These are phyloP conservation scores for Lagenidium giganteum DNA, from an alignment of 352 stramenopile genomes.

Conservation along the genomic window DNA sequence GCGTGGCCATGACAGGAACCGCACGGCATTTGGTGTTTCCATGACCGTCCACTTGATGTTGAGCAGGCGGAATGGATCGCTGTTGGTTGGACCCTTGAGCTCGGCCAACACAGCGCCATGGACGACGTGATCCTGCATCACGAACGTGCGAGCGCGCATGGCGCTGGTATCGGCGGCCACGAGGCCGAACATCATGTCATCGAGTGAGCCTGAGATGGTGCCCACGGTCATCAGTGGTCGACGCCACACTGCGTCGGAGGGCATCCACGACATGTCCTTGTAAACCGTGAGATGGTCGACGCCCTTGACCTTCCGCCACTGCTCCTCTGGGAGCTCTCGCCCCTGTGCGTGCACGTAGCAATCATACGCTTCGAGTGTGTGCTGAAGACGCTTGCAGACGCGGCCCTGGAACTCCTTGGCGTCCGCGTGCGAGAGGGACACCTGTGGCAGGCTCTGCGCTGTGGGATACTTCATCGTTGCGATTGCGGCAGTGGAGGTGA, in stretches of 20 bases:
- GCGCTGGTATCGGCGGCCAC: constrained; percentile 42
- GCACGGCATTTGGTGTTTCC: constrained; percentile 23
- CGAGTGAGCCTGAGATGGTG: constrained; percentile 29
- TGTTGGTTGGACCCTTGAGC: constrained; percentile 26
- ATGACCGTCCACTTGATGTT: constrained; percentile 43
- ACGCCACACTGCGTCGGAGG: no score
- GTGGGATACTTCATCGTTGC: no score
- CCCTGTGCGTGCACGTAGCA: no score
- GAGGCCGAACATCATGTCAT: constrained; percentile 50
- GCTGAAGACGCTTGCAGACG: constrained; percentile 28
- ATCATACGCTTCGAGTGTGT: constrained; percentile 36
- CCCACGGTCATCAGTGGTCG: no score
- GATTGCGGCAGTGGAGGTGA: no score
- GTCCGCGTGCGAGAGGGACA: constrained; percentile 25
- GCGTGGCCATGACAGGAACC: constrained; percentile 20
- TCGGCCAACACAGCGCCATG: constrained; percentile 39
- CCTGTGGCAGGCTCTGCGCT: constrained; percentile 14
- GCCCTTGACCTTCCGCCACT: constrained; percentile 25
- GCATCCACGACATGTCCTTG: constrained; percentile 4
- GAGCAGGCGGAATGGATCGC: constrained; percentile 42
- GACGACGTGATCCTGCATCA: constrained; percentile 27
- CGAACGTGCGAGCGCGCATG: constrained; percentile 31
- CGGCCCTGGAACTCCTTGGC: constrained; percentile 22
- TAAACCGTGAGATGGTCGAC: constrained; percentile 13
- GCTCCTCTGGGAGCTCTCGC: constrained; percentile 17